Evolutionary conservation across 2,329 filamentous ascomycete species (phyloP).

Genomic region (Hypoxylon sp.): DNA sequence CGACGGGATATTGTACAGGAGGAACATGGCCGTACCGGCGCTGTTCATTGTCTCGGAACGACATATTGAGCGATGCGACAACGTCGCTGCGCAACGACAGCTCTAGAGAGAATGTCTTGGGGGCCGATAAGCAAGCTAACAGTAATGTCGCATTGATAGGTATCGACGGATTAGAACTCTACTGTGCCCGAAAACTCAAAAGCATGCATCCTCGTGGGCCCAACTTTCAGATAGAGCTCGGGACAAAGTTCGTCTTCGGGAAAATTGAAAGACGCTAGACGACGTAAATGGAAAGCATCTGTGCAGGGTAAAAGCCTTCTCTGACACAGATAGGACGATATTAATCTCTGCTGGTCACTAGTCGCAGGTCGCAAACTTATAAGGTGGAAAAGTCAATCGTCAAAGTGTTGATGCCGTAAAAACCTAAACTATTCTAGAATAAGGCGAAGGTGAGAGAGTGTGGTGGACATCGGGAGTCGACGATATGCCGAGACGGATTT

Average conservation of each 20-base stretch:
- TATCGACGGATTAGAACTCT: conserved; percentile 34
- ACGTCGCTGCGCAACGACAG: conserved; percentile 32
- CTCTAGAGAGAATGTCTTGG: conserved; percentile 27
- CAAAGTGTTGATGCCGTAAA: conserved; percentile 31
- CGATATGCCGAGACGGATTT: conserved; percentile 23
- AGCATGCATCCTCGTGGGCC: conserved; percentile 37
- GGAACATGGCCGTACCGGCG: conserved; percentile 77
- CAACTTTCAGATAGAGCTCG: conserved; percentile 29
- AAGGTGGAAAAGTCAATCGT: conserved; percentile 34
- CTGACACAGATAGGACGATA: conserved; percentile 2
- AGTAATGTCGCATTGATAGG: conserved; percentile 46
- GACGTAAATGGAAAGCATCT: conserved; percentile 28
- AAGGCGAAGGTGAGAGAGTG: background rate
- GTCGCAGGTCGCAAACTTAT: conserved; percentile 24
- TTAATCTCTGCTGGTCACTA: conserved; percentile 1
- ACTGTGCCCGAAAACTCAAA: conserved; percentile 35
- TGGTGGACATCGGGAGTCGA: conserved; percentile 14
- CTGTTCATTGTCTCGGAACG: conserved; percentile 74
- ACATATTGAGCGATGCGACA: conserved; percentile 63
- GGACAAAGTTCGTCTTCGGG: conserved; percentile 40
- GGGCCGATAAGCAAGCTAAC: conserved; percentile 30
- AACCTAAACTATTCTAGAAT: conserved; percentile 29
- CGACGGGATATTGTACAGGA: conserved; percentile 74
- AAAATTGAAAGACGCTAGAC: conserved; percentile 32
- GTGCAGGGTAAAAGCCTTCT: conserved; percentile 14